Conservation (phyloP, 75 land plant genomes). For the Cunninghamia lanceolata region DNA sequence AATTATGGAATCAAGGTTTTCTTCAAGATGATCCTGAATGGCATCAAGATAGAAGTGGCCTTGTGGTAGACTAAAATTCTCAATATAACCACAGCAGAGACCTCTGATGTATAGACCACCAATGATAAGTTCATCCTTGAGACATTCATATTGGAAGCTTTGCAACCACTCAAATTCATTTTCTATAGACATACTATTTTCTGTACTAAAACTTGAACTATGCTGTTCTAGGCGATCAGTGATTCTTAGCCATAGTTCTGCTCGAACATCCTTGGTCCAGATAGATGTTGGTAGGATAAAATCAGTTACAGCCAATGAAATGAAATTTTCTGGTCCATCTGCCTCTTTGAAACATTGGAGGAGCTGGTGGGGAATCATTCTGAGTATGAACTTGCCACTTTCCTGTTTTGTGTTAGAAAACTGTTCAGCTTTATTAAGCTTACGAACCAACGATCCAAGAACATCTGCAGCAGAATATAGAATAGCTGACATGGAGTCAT, state of each 20-base stretch:
- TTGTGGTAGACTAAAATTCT: constrained; percentile 26
- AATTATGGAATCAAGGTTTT: neutral
- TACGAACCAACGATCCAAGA: constrained; percentile 26
- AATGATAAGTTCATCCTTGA: constrained; percentile 34
- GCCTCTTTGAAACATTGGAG: constrained; percentile 24
- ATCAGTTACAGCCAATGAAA: constrained; percentile 28
- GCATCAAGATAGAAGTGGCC: constrained; percentile 33
- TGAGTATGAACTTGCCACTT: constrained; percentile 7
- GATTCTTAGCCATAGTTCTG: constrained; percentile 26
- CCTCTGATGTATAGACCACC: constrained; percentile 38
- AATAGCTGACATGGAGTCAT: constrained; percentile 36
- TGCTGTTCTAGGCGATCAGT: constrained; percentile 23
- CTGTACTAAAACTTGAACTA: constrained; percentile 10
- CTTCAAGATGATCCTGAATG: constrained; percentile 28
- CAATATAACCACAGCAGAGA: constrained; percentile 26
- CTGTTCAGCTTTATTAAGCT: constrained; percentile 11
- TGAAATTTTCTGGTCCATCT: constrained; percentile 43
- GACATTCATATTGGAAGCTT: constrained; percentile 35
- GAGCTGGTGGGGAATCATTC: constrained; percentile 32
- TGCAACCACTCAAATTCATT: constrained; percentile 45
- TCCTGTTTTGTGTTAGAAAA: neutral
- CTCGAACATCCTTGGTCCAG: constrained; percentile 31
- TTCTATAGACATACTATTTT: constrained; percentile 9
- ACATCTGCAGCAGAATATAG: constrained; percentile 48
- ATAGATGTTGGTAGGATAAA: constrained; percentile 34